Conservation (phyloP, 306 rosid genomes). For the Elaeagnus macrophylla region DNA sequence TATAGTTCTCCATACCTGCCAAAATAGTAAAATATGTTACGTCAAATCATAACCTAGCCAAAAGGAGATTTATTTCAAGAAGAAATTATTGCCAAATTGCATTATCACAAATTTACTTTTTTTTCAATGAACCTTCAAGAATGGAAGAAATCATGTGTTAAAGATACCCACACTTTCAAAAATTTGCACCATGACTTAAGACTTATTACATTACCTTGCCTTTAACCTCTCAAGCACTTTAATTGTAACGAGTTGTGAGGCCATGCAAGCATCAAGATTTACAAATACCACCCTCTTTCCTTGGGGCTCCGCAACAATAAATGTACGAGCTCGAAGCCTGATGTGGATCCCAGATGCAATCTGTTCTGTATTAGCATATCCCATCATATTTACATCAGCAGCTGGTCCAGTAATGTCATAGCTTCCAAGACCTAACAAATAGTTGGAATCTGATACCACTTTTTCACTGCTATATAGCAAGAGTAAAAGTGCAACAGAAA, state of each 20-base stretch:
- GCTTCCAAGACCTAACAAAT: conserved; percentile 81
- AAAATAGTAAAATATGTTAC: conserved; percentile 1
- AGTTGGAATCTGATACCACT: conserved; percentile 38
- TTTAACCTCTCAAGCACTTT: conserved; percentile 72
- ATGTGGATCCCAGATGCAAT: conserved; percentile 71
- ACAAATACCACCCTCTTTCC: conserved; percentile 78
- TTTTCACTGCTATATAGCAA: conserved; percentile 7
- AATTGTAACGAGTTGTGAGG: conserved; percentile 65
- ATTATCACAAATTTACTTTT: not conserved
- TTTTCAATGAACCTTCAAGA: not conserved
- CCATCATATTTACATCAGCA: conserved; percentile 94
- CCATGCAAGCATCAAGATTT: conserved; percentile 95
- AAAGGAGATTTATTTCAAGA: not conserved
- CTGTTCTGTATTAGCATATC: conserved; percentile 70
- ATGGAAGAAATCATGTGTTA: not conserved
- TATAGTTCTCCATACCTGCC: conserved; percentile 75
- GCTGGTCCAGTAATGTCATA: conserved; percentile 96
- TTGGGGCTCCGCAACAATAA: conserved; percentile 59
- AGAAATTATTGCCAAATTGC: conserved; percentile 1
- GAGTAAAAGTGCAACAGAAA: conserved; percentile 15
- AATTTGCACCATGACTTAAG: conserved; percentile 2
- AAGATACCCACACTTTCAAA: not conserved
- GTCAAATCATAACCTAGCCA: not conserved
- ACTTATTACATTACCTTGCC: conserved; percentile 52
- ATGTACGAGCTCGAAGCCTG: conserved; percentile 72